Evolutionary conservation across 2,329 filamentous ascomycete genomes (phyloP).

Genomic region (Ophiocordyceps polyrhachis-furcata): DNA sequence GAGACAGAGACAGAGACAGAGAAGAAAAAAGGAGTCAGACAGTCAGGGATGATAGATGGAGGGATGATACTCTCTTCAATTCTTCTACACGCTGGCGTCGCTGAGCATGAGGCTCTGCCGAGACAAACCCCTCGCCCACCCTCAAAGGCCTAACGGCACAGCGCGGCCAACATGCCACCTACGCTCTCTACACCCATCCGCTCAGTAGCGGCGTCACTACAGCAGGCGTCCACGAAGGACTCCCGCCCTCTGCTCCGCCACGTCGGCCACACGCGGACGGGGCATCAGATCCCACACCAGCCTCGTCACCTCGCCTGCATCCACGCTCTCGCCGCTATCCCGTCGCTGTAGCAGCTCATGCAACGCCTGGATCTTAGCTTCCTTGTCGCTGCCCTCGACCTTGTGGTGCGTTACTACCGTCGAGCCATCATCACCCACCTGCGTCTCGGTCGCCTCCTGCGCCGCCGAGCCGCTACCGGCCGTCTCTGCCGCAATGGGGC

Average conservation of each 20-base stretch:
- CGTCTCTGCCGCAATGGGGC: slow-evolving; percentile 4
- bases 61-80: no score
- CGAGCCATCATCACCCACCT: background rate
- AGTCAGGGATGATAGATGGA: no score
- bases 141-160: no score
- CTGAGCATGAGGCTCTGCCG: no score
- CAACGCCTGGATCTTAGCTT: background rate
- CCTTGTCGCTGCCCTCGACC: background rate
- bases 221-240: background rate
- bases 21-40: no score
- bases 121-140: no score
- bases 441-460: background rate
- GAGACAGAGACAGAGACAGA: no score
- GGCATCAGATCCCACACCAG: background rate
- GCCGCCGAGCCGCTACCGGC: background rate
- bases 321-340: background rate
- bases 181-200: no score
- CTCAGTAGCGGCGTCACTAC: background rate
- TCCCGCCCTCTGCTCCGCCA: background rate
- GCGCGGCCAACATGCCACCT: no score
- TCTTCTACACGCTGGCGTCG: no score
- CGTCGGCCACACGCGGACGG: background rate
- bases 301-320: background rate
- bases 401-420: background rate
- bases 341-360: background rate